These are phyloP conservation scores for Aspergillus baeticus DNA, from an alignment of 495 filamentous ascomycete species.

Conservation along the genomic window DNA sequence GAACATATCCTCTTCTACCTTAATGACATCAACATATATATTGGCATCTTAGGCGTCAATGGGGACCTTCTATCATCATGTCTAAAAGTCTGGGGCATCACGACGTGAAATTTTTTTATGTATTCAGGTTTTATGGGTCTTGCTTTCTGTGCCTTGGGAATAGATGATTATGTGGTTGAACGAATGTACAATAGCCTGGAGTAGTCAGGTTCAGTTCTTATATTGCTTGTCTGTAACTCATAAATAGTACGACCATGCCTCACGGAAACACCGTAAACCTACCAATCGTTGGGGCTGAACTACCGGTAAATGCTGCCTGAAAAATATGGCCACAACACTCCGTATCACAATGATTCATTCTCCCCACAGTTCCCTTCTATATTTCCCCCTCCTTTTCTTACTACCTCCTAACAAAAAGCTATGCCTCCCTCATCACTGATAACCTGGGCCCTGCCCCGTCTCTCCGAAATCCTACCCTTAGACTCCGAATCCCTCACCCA, in stretches of 20 bases:
- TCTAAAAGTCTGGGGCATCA: constrained; percentile 23
- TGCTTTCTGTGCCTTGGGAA: constrained; percentile 13
- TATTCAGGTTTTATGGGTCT: constrained; percentile 9
- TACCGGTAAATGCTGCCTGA: constrained; percentile 2
- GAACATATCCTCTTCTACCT: constrained; percentile 24
- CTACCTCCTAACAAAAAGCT: not conserved
- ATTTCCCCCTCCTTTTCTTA: not conserved
- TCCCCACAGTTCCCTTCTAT: not conserved
- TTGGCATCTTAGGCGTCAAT: constrained; percentile 31
- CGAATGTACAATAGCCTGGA: constrained; percentile 19
- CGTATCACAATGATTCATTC: not conserved
- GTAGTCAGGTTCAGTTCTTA: not conserved
- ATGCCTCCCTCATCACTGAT: constrained; percentile 27
- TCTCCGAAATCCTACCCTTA: constrained; percentile 75
- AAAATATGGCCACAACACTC: constrained; percentile 16
- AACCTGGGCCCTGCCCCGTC: constrained; percentile 62
- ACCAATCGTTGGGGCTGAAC: not conserved
- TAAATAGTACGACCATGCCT: no score
- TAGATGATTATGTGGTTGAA: constrained; percentile 20
- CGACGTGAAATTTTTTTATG: constrained; percentile 16
- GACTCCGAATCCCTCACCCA: constrained; percentile 81
- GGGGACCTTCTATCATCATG: constrained; percentile 20
- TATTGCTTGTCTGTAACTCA: no score
- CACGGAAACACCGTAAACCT: no score
- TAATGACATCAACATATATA: constrained; percentile 32